Evolutionary conservation across 306 rosid genomes (phyloP), one percentile per base, ranked within the genome.

Genomic region (Cyclanthera cordifolia): DNA sequence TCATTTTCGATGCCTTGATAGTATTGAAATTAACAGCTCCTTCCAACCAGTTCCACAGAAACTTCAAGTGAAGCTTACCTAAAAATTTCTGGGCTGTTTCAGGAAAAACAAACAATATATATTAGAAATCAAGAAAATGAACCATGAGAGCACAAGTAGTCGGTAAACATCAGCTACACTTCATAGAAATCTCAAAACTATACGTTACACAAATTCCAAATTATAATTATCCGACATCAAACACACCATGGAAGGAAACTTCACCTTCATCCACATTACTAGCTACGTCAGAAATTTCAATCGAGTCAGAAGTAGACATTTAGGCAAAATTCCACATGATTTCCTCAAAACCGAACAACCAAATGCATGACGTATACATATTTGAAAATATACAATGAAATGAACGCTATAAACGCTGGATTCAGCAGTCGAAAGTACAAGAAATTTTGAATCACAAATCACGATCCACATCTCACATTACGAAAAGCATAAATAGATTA

Each of bases 1-100:
- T 93, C 99, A 93, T 93, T 25, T 16, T 77, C 72, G 57, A 65
- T 61, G 68, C 68, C 51, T 60, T 39, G 50, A 48, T 46, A 59
- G 57, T 59, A 60, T 69, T 60, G 17, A 57, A 58, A 45, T 32
- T 57, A 72, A 28, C 19, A 58, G 68, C 48, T 72, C 75, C 65
- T 57, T 45, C 55, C 75, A 68, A 68, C 28, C 46, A 50, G 60
- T 50, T 49, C 28, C 45, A 16, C 58, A 27, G 59, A 28, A 51
- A 69, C 51, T 32, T 51, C 59, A 52, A 52, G 45, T 69, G 73
- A 51, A 52, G 49, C 32, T 53, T 59, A 46, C 54, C 34, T 47
- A 54, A 66, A 66, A 66, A 46, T 3, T 24, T 45, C 53, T 25
- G 41, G 71, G 55, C 55, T 24, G 71, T 47, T 45, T 47, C 53